Base-by-base conservation (phyloP, 1,284 basidiomycete species). In the Ceratobasidium sp. region DNA sequence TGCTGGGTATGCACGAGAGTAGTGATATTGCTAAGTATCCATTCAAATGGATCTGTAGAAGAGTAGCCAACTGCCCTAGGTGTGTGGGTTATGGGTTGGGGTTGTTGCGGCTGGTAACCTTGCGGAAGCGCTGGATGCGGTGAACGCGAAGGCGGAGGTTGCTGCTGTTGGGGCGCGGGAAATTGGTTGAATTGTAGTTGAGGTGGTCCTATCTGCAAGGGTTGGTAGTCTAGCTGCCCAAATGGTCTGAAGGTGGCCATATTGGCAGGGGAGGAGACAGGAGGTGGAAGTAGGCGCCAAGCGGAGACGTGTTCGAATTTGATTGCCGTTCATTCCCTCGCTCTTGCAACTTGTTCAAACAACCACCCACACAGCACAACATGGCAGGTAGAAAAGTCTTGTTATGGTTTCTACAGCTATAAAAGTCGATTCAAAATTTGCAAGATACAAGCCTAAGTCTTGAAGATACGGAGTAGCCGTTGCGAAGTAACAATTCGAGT, bases 401-500 rank as follows among this genome's bases (percentile, higher is more conserved):
- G 41, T n/a, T 51, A 51, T n/a, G 19, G 7, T 19, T 51, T 9
- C 16, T 43, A 43, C 16, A 43, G 8, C 16, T 43, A 8, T 8
- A 8, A 43, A 8, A 43, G 41, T 16, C 8, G 41, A 51, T 19
- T 51, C 48, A 51, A n/a, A 22, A 51, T 4, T 56, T n/a, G 13
- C 13, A 27, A 56, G 7, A 56, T 27, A 56, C 24, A 56, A 56
- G 19, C 13, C 51, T 74, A 90, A 5, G 90, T 84, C 84, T 88
- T 92, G 83, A 90, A 93, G 75, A 96, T 94, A 74, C 94, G 86
- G 71, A 96, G 85, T 46, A 96, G 83, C 29, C 94, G 85, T 59
- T 89, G 88, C 79, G 92, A 91, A 0, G 92, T 93, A 37, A 95
- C 89, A 62, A 95, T 95, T 71, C 93, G 86, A 5, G 93, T 95